Evolutionary conservation across 2,329 filamentous ascomycete species (phyloP), one percentile per base, ranked within the genome.

Genomic region (Ophiostoma australiae): DNA sequence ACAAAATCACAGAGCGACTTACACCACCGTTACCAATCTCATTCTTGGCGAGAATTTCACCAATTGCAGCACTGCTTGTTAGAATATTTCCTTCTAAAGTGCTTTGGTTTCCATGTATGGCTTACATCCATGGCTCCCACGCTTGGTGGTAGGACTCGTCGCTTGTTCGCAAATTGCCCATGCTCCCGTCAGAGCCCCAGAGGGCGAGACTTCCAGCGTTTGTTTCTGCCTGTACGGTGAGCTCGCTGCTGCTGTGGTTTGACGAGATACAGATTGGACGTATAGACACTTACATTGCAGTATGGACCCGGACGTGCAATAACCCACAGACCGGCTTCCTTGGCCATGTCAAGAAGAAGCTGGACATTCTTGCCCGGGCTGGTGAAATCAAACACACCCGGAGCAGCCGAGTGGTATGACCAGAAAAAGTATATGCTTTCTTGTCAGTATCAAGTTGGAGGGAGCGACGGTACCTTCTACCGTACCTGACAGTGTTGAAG

Each of bases 21-120:
- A 74, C 73, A 10, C 92, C 92, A 0, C 91, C 92, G 69, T 94
- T 91, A 1, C 91, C 94, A 76, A 96, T 94, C 76, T 95, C 91
- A 0, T 87, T 88, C 70, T 88, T 86, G 4, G 91, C 90, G 74
- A 96, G 89, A 10, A 89, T 87, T 15, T 83, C 83, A 35, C 85
- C 86, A 68, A 94, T 84, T 10, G 87, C 82, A 7, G 82, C 23
- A 15, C 72, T 73, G 61, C 0, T 27, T 13, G 67, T 70, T 78
- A 74, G 88, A 48, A 4, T n/a, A 20, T 84, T 74, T 92, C 55
- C 8, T 37, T 37, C 5, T 35, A 3, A 1, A 13, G 8, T 92
- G 73, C 84, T 86, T 70, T 39, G 2, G 2, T 1, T 17, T 52
- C 5, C 4, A 27, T 5, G 15, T 23, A 27, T 2, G 33, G 67